Evolutionary conservation across 305 asterid genomes (phyloP).

Genomic region (Fraxinus velutina): DNA sequence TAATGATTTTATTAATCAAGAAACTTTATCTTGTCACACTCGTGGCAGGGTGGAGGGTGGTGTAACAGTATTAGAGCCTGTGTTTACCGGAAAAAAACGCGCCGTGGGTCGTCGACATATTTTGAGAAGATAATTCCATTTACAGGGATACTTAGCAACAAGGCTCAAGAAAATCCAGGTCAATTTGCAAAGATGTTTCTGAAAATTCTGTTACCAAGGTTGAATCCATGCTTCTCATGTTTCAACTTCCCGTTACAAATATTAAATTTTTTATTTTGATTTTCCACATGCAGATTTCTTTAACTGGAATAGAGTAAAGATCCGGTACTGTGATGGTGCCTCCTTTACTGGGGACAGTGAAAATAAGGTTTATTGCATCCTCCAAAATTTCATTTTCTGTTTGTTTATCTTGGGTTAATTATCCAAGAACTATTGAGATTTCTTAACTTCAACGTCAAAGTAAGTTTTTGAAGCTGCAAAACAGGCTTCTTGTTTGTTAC

Average conservation of each 20-base stretch:
- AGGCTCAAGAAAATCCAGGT: constrained; percentile 58
- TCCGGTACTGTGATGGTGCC: constrained; percentile 68
- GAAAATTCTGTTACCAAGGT: neutral
- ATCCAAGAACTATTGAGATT: neutral
- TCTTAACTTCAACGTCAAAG: neutral
- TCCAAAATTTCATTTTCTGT: neutral
- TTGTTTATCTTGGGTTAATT: neutral
- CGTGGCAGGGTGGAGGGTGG: constrained; percentile 68
- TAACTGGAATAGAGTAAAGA: constrained; percentile 66
- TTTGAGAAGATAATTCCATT: constrained; percentile 49
- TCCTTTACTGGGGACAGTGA: constrained; percentile 59
- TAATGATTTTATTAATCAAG: neutral
- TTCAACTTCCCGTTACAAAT: neutral
- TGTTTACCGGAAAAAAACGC: constrained; percentile 51
- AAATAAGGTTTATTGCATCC: constrained; percentile 39
- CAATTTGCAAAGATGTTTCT: neutral
- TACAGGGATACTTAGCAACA: constrained; percentile 61
- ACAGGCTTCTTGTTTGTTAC: neutral
- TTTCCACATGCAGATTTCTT: constrained; percentile 43
- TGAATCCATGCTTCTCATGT: neutral
- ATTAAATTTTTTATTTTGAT: neutral
- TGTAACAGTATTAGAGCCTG: constrained; percentile 52
- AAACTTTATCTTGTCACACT: constrained; percentile 14
- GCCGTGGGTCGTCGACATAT: constrained; percentile 52
- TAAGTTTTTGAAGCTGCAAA: neutral